phyloP scores from a whole-genome alignment of 2,329 filamentous ascomycete genomes.

The Mariannaea elegans region DNA sequence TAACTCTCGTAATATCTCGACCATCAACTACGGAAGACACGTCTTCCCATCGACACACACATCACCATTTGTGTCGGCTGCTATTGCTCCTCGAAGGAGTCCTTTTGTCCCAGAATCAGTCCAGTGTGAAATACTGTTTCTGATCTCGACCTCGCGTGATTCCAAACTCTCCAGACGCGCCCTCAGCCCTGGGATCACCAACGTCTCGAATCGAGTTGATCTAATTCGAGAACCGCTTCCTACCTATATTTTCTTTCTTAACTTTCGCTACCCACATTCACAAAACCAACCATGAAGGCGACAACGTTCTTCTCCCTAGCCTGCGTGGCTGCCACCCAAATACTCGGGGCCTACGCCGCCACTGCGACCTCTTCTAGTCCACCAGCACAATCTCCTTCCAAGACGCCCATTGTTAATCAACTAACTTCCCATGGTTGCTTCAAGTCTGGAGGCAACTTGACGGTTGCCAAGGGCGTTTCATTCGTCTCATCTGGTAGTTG shows the following conservation, averaged over 20 bases:
- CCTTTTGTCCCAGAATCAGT: background rate
- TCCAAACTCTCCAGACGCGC: slow-evolving; percentile 1
- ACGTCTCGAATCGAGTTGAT: slow-evolving; percentile 38
- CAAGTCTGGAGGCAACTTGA: slow-evolving; percentile 52
- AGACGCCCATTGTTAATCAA: slow-evolving; percentile 47
- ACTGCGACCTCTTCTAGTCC: slow-evolving; percentile 3
- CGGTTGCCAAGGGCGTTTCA: slow-evolving; percentile 30
- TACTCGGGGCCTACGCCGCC: slow-evolving; percentile 34
- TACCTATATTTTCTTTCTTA: slow-evolving; percentile 21
- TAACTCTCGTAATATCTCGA: slow-evolving; percentile 10
- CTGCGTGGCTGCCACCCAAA: slow-evolving; percentile 41
- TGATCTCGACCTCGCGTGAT: slow-evolving; percentile 13
- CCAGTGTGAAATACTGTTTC: slow-evolving; percentile 12
- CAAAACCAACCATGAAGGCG: slow-evolving; percentile 43
- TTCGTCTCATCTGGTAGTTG: slow-evolving; percentile 54
- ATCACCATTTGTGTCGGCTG: background rate
- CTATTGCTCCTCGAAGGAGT: slow-evolving; percentile 12
- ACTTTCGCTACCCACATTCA: background rate
- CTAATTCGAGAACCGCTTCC: slow-evolving; percentile 30
- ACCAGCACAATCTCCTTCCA: slow-evolving; percentile 47
- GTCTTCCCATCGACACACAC: slow-evolving; percentile 20
- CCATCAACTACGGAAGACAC: slow-evolving; percentile 18
- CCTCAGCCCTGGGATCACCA: slow-evolving; percentile 13
- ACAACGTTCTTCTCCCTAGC: slow-evolving; percentile 41
- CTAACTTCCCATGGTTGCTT: slow-evolving; percentile 62